Evolutionary conservation across 2,329 filamentous ascomycete genomes (phyloP), one percentile per base, ranked within the genome.

Genomic region (Xylariaceae sp.): DNA sequence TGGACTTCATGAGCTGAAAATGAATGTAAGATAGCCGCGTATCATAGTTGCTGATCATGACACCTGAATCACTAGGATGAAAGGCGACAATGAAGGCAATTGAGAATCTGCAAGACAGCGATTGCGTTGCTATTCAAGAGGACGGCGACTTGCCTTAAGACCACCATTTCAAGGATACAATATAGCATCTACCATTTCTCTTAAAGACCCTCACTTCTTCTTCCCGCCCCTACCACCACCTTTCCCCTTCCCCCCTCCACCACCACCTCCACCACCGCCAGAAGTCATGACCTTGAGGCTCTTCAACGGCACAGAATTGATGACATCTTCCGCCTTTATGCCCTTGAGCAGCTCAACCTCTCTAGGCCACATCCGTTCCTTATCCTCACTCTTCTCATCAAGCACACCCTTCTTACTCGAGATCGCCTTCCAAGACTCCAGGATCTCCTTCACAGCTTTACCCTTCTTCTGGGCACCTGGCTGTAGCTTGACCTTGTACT

Each of bases 401-500:
- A 86, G 65, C 19, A 78, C 77, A 6, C 75, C 75, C 63, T 80
- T 83, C 63, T 72, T 77, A 9, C 63, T 67, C 6, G 83, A 80
- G 44, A 83, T 89, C 17, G 76, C 69, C 56, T 86, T 78, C 91
- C 92, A 96, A 52, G 81, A 80, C 43, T 85, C 83, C n/a, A 97
- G 70, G 31, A 97, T 86, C 69, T 97, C 92, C 66, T 89, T 89
- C 42, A 96, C 83, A 0, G 90, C 91, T 67, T 96, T 97, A 10
- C 94, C 92, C 72, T 96, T 96, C 77, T 97, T 99, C 56, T 86
- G 79, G 0, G 83, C 71, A 0, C 94, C 94, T 0, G 94, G 94
- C 70, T 97, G 94, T 60, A 99, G 69, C 74, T 99, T 99, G 47
- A 85, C 89, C 69, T 95, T 95, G 75, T 96, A 97, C 71, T 96